Evolutionary conservation across 1,284 basidiomycete species (phyloP).

Genomic region (Pseudozyma sp.): DNA sequence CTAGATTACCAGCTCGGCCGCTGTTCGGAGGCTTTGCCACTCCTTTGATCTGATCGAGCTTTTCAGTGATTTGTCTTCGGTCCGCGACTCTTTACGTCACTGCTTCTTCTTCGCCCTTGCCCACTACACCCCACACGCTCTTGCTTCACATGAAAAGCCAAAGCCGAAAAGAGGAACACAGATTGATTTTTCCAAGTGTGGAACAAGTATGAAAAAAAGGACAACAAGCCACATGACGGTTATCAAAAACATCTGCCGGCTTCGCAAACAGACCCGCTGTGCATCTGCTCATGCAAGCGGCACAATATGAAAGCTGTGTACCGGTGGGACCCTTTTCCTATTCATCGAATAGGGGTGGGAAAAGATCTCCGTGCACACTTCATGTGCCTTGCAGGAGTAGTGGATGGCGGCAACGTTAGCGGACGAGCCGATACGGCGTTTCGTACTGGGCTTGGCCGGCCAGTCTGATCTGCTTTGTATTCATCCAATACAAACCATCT

Average conservation of each 20-base stretch:
- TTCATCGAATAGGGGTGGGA: too few species aligned
- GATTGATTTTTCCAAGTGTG: not conserved
- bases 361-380: too few species aligned
- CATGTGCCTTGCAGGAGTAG: too few species aligned
- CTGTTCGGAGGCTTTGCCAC: constrained; percentile 38
- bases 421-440: too few species aligned
- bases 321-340: too few species aligned
- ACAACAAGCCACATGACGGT: not conserved
- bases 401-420: too few species aligned
- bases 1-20: constrained; percentile 22
- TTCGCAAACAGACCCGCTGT: too few species aligned
- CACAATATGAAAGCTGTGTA: too few species aligned
- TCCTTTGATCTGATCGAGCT: constrained; percentile 13
- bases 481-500: too few species aligned
- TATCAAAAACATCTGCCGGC: constrained; percentile 6
- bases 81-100: not conserved
- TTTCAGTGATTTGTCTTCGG: not conserved
- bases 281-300: too few species aligned
- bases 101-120: not conserved
- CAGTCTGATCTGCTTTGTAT: not conserved
- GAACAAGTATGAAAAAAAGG: constrained; percentile 8
- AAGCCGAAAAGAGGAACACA: not conserved
- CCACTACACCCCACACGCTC: too few species aligned
- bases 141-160: constrained; percentile 8
- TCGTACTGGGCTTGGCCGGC: not conserved